A percentile compares a stretch with the other conserved stretches of the same genome.
These are phyloP conservation scores for Bipolaris bicolor DNA, from an alignment of 2,329 filamentous ascomycete species.

Conservation along the genomic window DNA sequence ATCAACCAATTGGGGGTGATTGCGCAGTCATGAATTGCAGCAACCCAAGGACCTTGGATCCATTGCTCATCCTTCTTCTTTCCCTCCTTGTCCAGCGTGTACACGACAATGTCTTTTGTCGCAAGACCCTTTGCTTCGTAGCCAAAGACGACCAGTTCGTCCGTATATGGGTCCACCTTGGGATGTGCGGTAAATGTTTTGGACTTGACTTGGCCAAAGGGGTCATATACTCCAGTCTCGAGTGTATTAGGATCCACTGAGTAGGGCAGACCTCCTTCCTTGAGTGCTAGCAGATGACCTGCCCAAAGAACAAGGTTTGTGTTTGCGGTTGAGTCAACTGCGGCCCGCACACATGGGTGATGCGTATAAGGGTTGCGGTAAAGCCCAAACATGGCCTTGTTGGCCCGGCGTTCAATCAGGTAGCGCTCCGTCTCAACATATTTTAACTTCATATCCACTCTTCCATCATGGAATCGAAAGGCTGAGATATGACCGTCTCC, in stretches of 20 bases:
- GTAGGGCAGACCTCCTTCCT: not conserved
- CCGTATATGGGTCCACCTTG: not conserved
- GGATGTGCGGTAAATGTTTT: not conserved
- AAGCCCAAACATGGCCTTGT: not conserved
- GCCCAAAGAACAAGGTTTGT: not conserved
- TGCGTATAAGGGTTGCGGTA: not conserved
- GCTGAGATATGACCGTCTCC: not conserved
- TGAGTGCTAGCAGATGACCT: not conserved
- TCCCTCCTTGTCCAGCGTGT: not conserved
- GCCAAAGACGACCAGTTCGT: not conserved
- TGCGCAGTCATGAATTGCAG: not conserved
- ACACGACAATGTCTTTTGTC: not conserved
- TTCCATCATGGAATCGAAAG: not conserved
- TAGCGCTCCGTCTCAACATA: not conserved
- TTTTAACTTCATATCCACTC: not conserved
- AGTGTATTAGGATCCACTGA: not conserved
- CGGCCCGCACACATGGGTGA: not conserved
- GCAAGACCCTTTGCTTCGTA: slow-evolving; percentile 42
- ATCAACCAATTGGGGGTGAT: not conserved
- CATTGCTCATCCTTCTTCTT: not conserved
- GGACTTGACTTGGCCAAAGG: not conserved
- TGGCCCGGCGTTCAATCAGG: not conserved
- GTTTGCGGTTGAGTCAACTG: not conserved
- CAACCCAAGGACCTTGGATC: not conserved
- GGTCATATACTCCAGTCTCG: not conserved